These are phyloP conservation scores for Eucalyptus grandis DNA, from an alignment of 345 rosid species.

Conservation along the genomic window DNA sequence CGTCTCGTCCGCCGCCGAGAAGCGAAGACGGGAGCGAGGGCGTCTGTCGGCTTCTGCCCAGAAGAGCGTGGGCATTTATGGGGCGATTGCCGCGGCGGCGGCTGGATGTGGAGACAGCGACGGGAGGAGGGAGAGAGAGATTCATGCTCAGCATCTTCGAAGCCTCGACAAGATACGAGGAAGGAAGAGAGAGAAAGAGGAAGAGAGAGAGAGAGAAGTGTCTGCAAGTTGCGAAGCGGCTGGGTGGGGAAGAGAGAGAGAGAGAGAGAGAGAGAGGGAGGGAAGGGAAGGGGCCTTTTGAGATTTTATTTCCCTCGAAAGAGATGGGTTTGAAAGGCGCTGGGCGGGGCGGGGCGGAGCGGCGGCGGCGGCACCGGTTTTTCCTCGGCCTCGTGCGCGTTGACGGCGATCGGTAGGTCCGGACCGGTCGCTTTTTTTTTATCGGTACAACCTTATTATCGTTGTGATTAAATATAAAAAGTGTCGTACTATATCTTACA, in stretches of 20 bases:
- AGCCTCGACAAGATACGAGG: neutral
- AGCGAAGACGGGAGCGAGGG: neutral
- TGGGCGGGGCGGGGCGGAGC: no score
- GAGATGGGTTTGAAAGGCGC: neutral
- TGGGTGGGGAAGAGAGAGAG: neutral
- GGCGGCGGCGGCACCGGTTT: neutral
- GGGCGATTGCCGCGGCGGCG: neutral
- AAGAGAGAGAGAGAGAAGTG: neutral
- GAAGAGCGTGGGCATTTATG: slow-evolving; percentile 5
- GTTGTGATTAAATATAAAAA: no score
- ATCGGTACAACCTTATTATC: neutral
- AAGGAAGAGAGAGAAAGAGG: neutral
- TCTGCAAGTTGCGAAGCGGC: neutral
- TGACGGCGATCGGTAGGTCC: neutral
- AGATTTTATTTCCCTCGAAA: neutral
- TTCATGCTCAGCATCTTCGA: slow-evolving; percentile 40
- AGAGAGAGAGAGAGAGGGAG: neutral
- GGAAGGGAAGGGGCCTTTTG: no score
- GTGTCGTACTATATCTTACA: no score
- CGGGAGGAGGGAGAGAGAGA: slow-evolving; percentile 25
- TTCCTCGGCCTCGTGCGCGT: neutral
- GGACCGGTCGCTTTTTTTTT: neutral
- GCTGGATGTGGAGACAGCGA: slow-evolving; percentile 31
- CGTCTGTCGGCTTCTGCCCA: slow-evolving; percentile 5
- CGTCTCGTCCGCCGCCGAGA: neutral